Percentiles rank a stretch among this genome's conserved stretches.
phyloP scores from a whole-genome alignment of 148 eudicot species.

The Dianthus caryophyllus region DNA sequence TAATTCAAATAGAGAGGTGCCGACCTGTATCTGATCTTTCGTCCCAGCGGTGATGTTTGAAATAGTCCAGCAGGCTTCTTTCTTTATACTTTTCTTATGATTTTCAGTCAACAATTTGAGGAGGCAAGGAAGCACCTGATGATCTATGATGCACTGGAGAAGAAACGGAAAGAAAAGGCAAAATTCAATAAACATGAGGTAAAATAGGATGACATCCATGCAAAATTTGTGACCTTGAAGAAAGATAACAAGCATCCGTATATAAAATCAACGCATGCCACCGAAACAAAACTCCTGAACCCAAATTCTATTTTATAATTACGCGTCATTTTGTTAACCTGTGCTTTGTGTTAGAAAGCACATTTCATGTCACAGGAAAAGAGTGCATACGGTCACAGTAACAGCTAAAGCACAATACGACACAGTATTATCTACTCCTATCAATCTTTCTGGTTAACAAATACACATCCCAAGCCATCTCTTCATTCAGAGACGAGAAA shows the following conservation, averaged over 20 bases:
- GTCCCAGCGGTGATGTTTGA: slow-evolving; percentile 92
- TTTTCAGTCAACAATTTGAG: slow-evolving; percentile 53
- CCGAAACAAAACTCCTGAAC: neutral
- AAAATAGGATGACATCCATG: too few relatives aligned
- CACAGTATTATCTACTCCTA: neutral
- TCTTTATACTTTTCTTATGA: slow-evolving; percentile 76
- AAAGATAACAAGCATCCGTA: neutral
- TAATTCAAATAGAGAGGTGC: neutral
- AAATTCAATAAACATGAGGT: neutral
- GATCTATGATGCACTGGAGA: slow-evolving; percentile 59
- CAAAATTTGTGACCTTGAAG: too few relatives aligned
- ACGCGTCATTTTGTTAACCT: neutral
- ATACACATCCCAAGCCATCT: neutral
- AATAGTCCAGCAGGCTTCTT: slow-evolving; percentile 94
- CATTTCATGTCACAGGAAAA: neutral
- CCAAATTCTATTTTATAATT: neutral
- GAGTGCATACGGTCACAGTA: too few relatives aligned
- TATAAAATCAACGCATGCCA: neutral
- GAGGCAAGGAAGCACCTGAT: slow-evolving; percentile 63
- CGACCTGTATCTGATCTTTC: slow-evolving; percentile 83
- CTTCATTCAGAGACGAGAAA: neutral
- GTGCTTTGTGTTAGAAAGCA: neutral
- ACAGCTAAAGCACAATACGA: neutral
- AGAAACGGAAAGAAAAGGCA: slow-evolving; percentile 6
- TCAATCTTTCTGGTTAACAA: neutral